Evolutionary conservation across 768 basidiomycete genomes (phyloP), one percentile per base, ranked within the genome.

Genomic region (Tulasnella sp.): DNA sequence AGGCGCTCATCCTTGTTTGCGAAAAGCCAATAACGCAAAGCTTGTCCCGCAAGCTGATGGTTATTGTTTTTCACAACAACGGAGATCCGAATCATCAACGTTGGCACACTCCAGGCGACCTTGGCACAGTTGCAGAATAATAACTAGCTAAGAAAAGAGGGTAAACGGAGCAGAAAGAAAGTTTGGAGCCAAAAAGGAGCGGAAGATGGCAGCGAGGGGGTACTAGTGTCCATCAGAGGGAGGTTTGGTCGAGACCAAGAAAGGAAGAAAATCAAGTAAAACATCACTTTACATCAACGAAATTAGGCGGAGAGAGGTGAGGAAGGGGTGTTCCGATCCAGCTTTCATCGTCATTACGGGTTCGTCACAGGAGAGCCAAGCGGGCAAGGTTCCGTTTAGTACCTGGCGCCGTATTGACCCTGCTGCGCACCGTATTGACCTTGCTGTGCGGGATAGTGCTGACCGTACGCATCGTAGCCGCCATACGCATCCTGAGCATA

Each of bases 401-500:
- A 70, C 69, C 69, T 47, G 32, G 41, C 69, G 39, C 69, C 69
- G 14, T 70, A 47, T 52, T 44, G 41, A 39, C 62, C 62, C 62
- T 62, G 47, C 29, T 70, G 47, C 42, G 52, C 62, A n/a, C 59
- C 62, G 22, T 63, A 63, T 7, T 63, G 59, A 19, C 39, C 71
- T 11, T 63, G 37, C 39, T 37, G 62, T 26, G 41, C 69, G 29
- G 69, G 42, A 34, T 35, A 42, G 22, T 44, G 69, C 34, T 70
- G 69, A 37, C 47, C 34, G 32, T 72, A 63, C 26, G 62, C 64
- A 19, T 72, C 71, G 62, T 72, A 72, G 59, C 71, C 71, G 37
- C 63, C 71, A 42, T 72, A 72, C 36, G 71, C 62, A 72, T 72
- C 71, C 62, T 63, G 71, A 35, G 32, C 65, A 26, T 67, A 67